These are phyloP conservation scores for Nannochloris sp. DNA, from an alignment of 139 green algal species.

Conservation along the genomic window DNA sequence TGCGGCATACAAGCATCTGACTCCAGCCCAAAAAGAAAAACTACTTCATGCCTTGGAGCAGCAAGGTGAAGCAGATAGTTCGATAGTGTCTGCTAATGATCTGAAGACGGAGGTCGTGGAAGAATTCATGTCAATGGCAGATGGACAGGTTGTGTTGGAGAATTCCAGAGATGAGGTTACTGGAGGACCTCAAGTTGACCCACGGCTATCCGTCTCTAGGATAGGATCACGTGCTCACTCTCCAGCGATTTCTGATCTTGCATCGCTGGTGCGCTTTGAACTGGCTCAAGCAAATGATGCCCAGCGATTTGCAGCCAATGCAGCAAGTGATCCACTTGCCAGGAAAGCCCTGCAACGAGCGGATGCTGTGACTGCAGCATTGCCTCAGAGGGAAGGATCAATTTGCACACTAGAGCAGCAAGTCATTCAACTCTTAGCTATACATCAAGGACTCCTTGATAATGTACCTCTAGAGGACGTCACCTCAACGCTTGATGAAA, in stretches of 20 bases:
- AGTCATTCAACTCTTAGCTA: conserved; percentile 24
- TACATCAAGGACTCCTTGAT: conserved; percentile 22
- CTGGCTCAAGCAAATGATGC: conserved; percentile 46
- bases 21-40: conserved; percentile 56
- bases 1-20: conserved; percentile 57
- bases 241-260: conserved; percentile 49
- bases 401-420: conserved; percentile 13
- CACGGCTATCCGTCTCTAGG: conserved; percentile 54
- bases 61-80: conserved; percentile 7
- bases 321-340: conserved; percentile 4
- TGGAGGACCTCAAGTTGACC: conserved; percentile 33
- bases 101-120: conserved; percentile 54
- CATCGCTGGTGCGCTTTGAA: conserved; percentile 48
- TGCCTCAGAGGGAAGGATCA: conserved; percentile 19
- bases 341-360: conserved; percentile 21
- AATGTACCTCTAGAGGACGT: conserved; percentile 16
- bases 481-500: conserved; percentile 6
- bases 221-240: conserved; percentile 63
- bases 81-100: conserved; percentile 12
- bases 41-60: conserved; percentile 44
- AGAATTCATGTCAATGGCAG: conserved; percentile 88
- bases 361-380: conserved; percentile 16
- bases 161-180: conserved; percentile 10
- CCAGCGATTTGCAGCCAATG: conserved; percentile 16
- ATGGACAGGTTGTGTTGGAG: conserved; percentile 64